Base-by-base conservation (phyloP, 2,329 filamentous ascomycete genomes). In the Aspergillus eucalypticola region DNA sequence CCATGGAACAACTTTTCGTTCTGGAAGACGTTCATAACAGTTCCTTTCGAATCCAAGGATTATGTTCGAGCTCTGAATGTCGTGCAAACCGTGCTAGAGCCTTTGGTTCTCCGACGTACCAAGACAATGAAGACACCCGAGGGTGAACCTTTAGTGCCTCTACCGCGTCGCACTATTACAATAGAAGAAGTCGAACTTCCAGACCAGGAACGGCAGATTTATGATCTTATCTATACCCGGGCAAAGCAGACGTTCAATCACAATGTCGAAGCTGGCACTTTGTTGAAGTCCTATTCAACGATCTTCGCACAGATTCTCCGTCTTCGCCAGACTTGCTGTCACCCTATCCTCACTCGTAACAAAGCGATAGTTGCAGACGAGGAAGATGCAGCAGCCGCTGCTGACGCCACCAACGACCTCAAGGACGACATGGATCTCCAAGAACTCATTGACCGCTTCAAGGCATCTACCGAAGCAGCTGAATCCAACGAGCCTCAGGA, bases 1-100 rank as follows among this genome's bases (percentile, higher is more conserved):
- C 95, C 95, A 0, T 99, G 95, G 95, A 95, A 90, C 70, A 98
- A 98, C 74, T 99, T 99, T 75, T 96, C 93, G 0, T 99, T 96
- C 78, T 99, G 95, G 95, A 93, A 93, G 73, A 98, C 95, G 0
- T 99, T 99, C 74, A 98, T 99, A 71, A 99, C 95, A 0, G 89
- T 96, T 1, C 95, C 95, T 0, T 99, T 99, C 65, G 95, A 99
- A 75, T 94, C 92, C 0, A 95, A 95, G 66, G 90, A 99, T 64
- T 97, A 96, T 72, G 87, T 97, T 67, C 88, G 93, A 4, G 95
- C 95, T 0, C 82, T 99, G 7, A 95, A 98, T 72, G 95, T 99
- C 2, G 95, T 99, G 1, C 95, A 99, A 73, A 99, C 94, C 0
- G 94, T 99, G 0, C 79, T 99, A 5, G 95, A 99, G 72, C 95